Evolutionary conservation across 2,329 filamentous ascomycete genomes (phyloP).

Genomic region (Periconia sp.): DNA sequence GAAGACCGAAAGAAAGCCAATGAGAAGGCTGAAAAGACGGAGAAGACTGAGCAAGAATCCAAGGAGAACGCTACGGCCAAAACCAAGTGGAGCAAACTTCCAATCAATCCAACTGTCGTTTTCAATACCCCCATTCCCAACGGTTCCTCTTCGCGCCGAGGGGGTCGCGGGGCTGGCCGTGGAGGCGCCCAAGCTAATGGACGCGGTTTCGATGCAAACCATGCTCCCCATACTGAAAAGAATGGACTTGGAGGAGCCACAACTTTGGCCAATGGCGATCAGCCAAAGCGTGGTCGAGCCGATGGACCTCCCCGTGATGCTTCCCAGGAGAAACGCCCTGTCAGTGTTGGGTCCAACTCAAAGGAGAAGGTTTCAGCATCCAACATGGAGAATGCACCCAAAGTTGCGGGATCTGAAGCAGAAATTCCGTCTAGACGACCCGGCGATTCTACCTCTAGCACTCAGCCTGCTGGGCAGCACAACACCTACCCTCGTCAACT

Average conservation of each 20-base stretch:
- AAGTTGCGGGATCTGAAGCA: slow-evolving; percentile 23
- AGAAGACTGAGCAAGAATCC: slow-evolving; percentile 67
- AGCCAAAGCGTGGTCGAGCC: slow-evolving; percentile 34
- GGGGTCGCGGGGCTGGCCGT: slow-evolving; percentile 55
- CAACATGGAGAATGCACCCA: slow-evolving; percentile 27
- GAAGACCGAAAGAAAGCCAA: slow-evolving; percentile 75
- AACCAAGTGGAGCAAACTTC: slow-evolving; percentile 72
- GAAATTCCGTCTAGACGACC: slow-evolving; percentile 25
- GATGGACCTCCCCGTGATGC: slow-evolving; percentile 29
- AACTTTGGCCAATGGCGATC: slow-evolving; percentile 30
- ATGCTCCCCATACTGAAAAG: slow-evolving; percentile 45
- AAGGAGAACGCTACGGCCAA: slow-evolving; percentile 50
- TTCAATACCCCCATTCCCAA: slow-evolving; percentile 82
- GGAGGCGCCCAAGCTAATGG: slow-evolving; percentile 58
- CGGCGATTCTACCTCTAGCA: slow-evolving; percentile 17
- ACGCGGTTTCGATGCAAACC: slow-evolving; percentile 45
- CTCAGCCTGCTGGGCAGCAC: slow-evolving; percentile 22
- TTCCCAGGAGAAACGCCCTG: slow-evolving; percentile 39
- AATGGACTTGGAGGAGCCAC: slow-evolving; percentile 24
- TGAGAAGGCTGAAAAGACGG: slow-evolving; percentile 56
- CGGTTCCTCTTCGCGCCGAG: slow-evolving; percentile 39
- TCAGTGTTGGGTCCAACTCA: slow-evolving; percentile 33
- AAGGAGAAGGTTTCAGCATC: slow-evolving; percentile 28
- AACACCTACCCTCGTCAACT: slow-evolving; percentile 34
- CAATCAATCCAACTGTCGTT: slow-evolving; percentile 79